phyloP scores from a whole-genome alignment of 1,139 yeast species.

The Geotrichum phurueaensis region DNA sequence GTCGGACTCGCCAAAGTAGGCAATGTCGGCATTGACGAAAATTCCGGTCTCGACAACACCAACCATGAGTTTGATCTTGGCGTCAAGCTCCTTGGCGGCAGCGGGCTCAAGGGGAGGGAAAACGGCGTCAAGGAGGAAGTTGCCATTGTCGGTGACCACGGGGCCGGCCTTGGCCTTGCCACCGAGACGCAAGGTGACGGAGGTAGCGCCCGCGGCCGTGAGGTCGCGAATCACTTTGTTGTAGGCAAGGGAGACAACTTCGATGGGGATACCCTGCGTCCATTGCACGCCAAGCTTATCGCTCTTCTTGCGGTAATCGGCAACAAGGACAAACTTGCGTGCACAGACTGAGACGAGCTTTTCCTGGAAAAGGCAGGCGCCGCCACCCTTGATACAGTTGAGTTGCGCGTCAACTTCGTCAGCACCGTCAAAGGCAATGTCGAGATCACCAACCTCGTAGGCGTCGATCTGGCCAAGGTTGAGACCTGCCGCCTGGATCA shows the following conservation, averaged over 20 bases:
- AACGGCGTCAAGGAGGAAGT: constrained; percentile 87
- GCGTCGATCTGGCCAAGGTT: constrained; percentile 77
- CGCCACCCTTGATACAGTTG: constrained; percentile 96
- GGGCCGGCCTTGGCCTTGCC: constrained; percentile 96
- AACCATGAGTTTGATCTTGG: constrained; percentile 62
- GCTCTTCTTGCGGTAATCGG: constrained; percentile 84
- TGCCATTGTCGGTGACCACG: constrained; percentile 93
- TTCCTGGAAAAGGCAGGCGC: constrained; percentile 96
- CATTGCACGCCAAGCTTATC: constrained; percentile 64
- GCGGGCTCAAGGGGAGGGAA: constrained; percentile 74
- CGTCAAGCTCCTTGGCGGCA: constrained; percentile 47
- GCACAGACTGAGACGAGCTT: constrained; percentile 86
- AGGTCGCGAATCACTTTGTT: constrained; percentile 67
- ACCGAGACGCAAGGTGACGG: constrained; percentile 72
- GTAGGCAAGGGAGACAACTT: constrained; percentile 85
- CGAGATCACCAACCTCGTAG: constrained; percentile 56
- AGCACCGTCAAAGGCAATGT: constrained; percentile 96
- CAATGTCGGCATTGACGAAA: constrained; percentile 68
- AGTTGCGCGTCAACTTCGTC: constrained; percentile 84
- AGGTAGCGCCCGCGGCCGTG: constrained; percentile 55
- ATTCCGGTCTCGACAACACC: constrained; percentile 98
- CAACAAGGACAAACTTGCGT: constrained; percentile 73
- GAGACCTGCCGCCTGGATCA: constrained; percentile 77
- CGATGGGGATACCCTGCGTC: constrained; percentile 92
- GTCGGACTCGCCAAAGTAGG: constrained; percentile 80